Evolutionary conservation across 192 early-diverging fungal species (phyloP).

Genomic region (Gonapodya sp.): DNA sequence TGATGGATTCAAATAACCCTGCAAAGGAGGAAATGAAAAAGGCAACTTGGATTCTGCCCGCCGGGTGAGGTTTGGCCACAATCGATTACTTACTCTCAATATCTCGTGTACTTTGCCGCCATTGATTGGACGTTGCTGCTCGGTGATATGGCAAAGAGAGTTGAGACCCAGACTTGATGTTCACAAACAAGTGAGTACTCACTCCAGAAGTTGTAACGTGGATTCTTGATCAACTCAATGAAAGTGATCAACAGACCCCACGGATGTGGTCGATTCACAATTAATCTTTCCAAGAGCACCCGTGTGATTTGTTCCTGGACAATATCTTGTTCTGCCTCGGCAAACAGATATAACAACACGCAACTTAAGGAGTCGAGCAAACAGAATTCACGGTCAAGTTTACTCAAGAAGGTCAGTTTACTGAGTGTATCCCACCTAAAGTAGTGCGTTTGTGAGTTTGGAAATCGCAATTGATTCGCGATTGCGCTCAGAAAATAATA

Average conservation of each 20-base stretch:
- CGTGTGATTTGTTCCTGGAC: slow-evolving; percentile 90
- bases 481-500: slow-evolving; percentile 84
- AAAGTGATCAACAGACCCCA: slow-evolving; percentile 96
- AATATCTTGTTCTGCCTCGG: slow-evolving; percentile 60
- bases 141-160: neutral
- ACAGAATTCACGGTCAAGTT: too few relatives aligned
- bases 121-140: neutral
- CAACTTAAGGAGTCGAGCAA: too few relatives aligned
- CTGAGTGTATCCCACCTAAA: slow-evolving; percentile 28
- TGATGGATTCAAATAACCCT: neutral
- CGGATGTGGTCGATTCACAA: slow-evolving; percentile 94
- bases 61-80: neutral
- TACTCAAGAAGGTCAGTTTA: neutral
- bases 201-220: slow-evolving; percentile 63
- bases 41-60: neutral
- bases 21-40: neutral
- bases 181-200: too few relatives aligned
- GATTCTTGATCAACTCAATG: slow-evolving; percentile 93
- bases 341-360: slow-evolving; percentile 78
- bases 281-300: slow-evolving; percentile 85
- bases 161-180: neutral
- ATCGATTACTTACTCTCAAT: neutral
- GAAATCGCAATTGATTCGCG: slow-evolving; percentile 93
- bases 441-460: slow-evolving; percentile 93
- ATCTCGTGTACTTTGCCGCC: neutral